Evolutionary conservation across 2,329 filamentous ascomycete species (phyloP).

Genomic region (Didymella pomorum): DNA sequence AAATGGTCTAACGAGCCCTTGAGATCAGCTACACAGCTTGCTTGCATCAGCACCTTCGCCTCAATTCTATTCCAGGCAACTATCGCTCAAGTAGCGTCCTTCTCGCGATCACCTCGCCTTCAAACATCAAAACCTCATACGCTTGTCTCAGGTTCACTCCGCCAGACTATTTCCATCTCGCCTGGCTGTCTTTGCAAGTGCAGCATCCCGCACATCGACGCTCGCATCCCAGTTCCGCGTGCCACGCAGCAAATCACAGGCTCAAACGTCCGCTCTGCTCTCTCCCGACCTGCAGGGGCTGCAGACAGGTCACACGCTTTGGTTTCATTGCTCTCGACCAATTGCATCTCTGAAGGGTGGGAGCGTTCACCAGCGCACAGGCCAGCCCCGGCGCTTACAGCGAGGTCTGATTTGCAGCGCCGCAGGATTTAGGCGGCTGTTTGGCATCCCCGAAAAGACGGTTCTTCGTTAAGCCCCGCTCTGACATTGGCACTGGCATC

Average conservation of each 20-base stretch:
- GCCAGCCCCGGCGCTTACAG: slow-evolving; percentile 42
- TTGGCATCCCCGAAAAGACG: slow-evolving; percentile 34
- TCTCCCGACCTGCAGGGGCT: slow-evolving; percentile 46
- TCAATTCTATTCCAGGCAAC: slow-evolving; percentile 35
- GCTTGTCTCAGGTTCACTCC: slow-evolving; percentile 37
- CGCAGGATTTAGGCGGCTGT: slow-evolving; percentile 36
- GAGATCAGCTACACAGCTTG: slow-evolving; percentile 35
- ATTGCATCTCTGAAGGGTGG: slow-evolving; percentile 28
- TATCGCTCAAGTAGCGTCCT: slow-evolving; percentile 16
- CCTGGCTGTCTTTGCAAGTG: slow-evolving; percentile 29
- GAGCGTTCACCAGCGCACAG: slow-evolving; percentile 28
- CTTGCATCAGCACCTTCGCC: slow-evolving; percentile 29
- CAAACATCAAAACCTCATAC: slow-evolving; percentile 37
- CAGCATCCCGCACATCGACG: slow-evolving; percentile 38
- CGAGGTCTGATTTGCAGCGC: slow-evolving; percentile 31
- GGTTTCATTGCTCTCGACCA: slow-evolving; percentile 41
- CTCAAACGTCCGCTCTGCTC: slow-evolving; percentile 24
- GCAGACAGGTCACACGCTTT: slow-evolving; percentile 47
- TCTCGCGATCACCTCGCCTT: slow-evolving; percentile 24
- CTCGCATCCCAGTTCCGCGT: slow-evolving; percentile 34
- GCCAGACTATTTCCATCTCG: slow-evolving; percentile 17
- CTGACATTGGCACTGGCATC: slow-evolving; percentile 21
- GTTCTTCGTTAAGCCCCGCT: slow-evolving; percentile 31
- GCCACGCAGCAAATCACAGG: slow-evolving; percentile 39
- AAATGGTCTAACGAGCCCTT: slow-evolving; percentile 40